phyloP scores from a whole-genome alignment of 192 early-diverging fungal species.

The Rhizophagus clarus region DNA sequence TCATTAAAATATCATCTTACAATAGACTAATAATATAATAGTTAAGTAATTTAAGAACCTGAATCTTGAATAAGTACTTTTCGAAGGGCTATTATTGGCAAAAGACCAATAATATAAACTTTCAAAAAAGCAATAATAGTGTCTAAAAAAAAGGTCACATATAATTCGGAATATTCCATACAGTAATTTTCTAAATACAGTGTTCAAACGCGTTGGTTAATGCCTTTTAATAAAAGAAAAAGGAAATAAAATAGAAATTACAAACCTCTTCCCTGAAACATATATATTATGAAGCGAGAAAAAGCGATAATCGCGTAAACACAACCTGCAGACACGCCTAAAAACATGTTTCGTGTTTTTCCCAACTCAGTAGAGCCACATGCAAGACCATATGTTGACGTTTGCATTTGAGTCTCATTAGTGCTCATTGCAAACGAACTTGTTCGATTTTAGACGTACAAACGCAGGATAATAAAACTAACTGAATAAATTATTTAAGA shows the following conservation, averaged over 20 bases:
- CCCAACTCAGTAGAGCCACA: not conserved
- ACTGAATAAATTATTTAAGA: no score
- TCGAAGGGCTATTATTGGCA: conserved; percentile 4
- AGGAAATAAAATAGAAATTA: not conserved
- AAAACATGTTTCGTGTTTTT: not conserved
- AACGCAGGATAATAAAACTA: no score
- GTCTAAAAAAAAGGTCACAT: not conserved
- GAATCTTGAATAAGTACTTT: conserved; percentile 10
- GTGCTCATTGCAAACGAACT: not conserved
- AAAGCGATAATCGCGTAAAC: not conserved
- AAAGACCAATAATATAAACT: conserved; percentile 1
- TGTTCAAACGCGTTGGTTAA: not conserved
- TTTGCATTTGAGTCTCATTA: not conserved
- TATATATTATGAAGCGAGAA: not conserved
- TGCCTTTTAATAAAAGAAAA: not conserved
- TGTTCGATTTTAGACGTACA: not conserved
- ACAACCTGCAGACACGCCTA: not conserved
- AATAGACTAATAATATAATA: no score
- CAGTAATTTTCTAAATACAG: not conserved
- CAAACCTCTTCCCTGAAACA: not conserved
- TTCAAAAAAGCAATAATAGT: not conserved
- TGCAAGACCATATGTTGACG: not conserved
- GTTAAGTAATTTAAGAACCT: not conserved
- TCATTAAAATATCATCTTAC: not conserved
- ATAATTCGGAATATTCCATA: not conserved